Base-by-base conservation (phyloP, 345 rosid species). In the Cardamine occulta region DNA sequence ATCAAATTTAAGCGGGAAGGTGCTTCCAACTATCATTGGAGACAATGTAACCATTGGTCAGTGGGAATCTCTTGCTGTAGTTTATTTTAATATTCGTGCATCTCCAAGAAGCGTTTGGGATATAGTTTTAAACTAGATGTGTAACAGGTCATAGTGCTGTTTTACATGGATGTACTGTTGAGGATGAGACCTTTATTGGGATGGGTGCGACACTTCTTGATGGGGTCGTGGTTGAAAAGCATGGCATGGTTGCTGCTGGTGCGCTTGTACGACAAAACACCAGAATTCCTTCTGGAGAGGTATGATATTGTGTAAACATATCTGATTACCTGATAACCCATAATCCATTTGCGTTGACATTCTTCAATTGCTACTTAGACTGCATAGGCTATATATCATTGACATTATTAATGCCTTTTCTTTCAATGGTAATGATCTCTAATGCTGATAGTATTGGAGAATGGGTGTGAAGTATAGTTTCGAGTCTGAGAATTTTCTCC, bases 221-320 rank as follows among this genome's bases (percentile, higher is more conserved):
- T 44, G 97, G 96, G 49, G 97, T 81, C 49, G 89, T 91, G 61
- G 93, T 94, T 66, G 93, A 89, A 83, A 90, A 88, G 82, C 86
- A 91, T 85, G 89, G 80, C 28, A 88, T 94, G 93, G 91, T 94
- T 82, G 95, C 97, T 73, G 98, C 96, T 72, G 98, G 98, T 76
- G 88, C 98, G 58, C 98, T 94, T 79, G 98, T 91, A 40, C 81
- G 95, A 72, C 97, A 94, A 85, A 94, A 91, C 77, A 84, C 95
- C 35, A 87, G 75, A 82, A 87, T 94, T 76, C 91, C 96, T 61
- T 45, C 93, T 42, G 91, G 97, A 55, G 96, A 94, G 97, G 98
- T 91, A 87, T 72, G 32, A 6, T 47, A 42, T 24, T 77, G 45
- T 17, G 4, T 48, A 4, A 8, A 54, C 13, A 17, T n/a, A 32